phyloP scores from a whole-genome alignment of 2,329 filamentous ascomycete genomes.

The Setomelanomma holmii region DNA sequence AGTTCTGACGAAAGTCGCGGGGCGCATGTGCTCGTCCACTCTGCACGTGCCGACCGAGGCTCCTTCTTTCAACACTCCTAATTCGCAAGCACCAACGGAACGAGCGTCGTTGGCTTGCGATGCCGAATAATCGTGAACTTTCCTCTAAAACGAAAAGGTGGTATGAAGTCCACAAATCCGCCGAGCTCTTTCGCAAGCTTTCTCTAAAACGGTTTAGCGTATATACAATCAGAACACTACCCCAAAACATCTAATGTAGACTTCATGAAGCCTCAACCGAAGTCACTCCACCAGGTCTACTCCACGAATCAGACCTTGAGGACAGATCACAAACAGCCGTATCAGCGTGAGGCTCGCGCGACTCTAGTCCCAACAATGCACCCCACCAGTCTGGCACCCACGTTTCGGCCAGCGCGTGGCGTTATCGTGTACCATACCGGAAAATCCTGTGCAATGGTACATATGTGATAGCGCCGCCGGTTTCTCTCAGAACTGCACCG shows the following conservation, averaged over 20 bases:
- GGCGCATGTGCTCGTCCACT: background rate
- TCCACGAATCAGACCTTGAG: constrained; percentile 5
- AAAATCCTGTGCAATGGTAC: constrained; percentile 2
- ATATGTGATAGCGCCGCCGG: constrained; percentile 3
- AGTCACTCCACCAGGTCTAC: constrained; percentile 6
- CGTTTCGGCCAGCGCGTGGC: constrained; percentile 3
- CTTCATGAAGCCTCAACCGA: constrained; percentile 15
- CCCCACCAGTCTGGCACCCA: constrained; percentile 9
- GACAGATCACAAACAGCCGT: background rate
- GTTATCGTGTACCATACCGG: constrained; percentile 7
- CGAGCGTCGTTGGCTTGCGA: background rate
- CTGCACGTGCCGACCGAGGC: background rate
- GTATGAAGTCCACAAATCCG: background rate
- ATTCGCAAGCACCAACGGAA: background rate
- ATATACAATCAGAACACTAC: background rate
- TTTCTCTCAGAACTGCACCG: too few relatives aligned
- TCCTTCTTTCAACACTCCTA: background rate
- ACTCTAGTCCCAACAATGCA: background rate
- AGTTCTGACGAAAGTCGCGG: background rate
- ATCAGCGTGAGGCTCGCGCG: constrained; percentile 9
- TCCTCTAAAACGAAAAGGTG: background rate
- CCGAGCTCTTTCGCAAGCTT: background rate
- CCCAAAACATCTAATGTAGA: constrained; percentile 1
- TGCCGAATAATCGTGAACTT: background rate
- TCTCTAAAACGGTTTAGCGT: background rate